A percentile compares a stretch with the other conserved stretches of the same genome.
phyloP scores from a whole-genome alignment of 257 asterid species.

The Penstemon davidsonii region DNA sequence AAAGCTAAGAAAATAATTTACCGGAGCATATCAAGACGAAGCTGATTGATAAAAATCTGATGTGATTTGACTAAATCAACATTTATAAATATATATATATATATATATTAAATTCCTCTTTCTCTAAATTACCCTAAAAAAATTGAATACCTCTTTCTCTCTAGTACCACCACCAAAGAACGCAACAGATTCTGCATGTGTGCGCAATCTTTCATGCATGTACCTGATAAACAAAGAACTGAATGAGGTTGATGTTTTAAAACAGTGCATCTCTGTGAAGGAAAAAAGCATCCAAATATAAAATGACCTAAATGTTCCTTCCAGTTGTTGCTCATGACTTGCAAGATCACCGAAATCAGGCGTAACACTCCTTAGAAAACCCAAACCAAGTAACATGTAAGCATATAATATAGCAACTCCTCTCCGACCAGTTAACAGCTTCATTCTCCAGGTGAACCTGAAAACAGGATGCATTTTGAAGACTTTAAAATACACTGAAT shows the following conservation, averaged over 20 bases:
- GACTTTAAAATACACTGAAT: conserved; percentile 16
- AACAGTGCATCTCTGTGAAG: conserved; percentile 20
- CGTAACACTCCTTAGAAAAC: conserved; percentile 84
- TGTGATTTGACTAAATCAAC: conserved; percentile 14
- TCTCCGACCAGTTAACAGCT: conserved; percentile 87
- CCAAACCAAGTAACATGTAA: conserved; percentile 95
- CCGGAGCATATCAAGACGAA: not conserved
- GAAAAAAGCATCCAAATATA: conserved; percentile 24
- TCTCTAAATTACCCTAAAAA: no score
- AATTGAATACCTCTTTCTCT: conserved; percentile 78
- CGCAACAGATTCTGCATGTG: conserved; percentile 99
- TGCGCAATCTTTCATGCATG: conserved; percentile 98
- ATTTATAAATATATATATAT: not conserved
- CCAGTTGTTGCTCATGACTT: conserved; percentile 89
- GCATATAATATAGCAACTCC: conserved; percentile 92
- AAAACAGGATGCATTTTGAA: conserved; percentile 30
- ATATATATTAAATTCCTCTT: no score
- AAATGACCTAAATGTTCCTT: conserved; percentile 93
- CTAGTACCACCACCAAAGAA: conserved; percentile 99
- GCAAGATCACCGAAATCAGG: conserved; percentile 93
- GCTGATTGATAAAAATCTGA: not conserved
- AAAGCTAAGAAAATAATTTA: not conserved
- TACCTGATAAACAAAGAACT: conserved; percentile 54
- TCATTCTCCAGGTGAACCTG: conserved; percentile 99
- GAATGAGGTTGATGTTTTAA: conserved; percentile 19